Evolutionary conservation across 352 stramenopile genomes (phyloP).

Genomic region (Globisporangium spiculum): DNA sequence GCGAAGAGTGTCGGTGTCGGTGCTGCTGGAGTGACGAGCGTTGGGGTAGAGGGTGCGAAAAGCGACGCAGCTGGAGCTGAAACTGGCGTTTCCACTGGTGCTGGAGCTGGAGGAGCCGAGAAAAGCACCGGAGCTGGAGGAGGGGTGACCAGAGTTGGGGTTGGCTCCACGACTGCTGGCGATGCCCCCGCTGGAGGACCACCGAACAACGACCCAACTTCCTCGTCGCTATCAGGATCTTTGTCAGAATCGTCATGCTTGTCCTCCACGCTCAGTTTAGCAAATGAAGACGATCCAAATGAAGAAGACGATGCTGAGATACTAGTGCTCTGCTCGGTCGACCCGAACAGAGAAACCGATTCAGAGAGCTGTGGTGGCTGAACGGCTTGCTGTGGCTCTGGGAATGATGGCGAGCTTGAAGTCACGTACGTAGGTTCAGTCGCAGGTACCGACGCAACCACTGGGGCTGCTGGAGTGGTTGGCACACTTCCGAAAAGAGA

Average conservation of each 20-base stretch:
- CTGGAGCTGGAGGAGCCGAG: slow-evolving; percentile 9
- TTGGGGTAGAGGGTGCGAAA: neutral
- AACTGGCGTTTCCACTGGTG: slow-evolving; percentile 13
- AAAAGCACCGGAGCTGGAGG: slow-evolving; percentile 7
- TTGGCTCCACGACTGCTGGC: neutral
- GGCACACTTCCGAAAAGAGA: slow-evolving; percentile 1
- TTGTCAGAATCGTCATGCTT: slow-evolving; percentile 1
- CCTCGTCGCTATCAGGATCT: slow-evolving; percentile 1
- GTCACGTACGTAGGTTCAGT: neutral
- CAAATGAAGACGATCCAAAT: slow-evolving; percentile 5
- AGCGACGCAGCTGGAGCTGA: neutral
- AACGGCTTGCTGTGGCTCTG: neutral
- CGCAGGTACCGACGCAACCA: neutral
- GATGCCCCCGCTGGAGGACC: slow-evolving; percentile 3
- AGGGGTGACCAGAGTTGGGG: slow-evolving; percentile 1
- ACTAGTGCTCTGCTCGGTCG: neutral
- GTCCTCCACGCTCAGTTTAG: neutral
- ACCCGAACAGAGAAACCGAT: neutral
- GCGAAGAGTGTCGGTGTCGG: slow-evolving; percentile 7
- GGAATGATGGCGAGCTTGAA: neutral
- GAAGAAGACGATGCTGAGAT: neutral
- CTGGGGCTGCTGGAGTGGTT: neutral
- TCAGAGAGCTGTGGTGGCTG: neutral
- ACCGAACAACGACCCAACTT: slow-evolving; percentile 21
- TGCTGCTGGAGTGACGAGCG: neutral